A percentile compares a stretch with the other conserved stretches of the same genome.
These are phyloP conservation scores for Botryosphaeria agaves DNA, from an alignment of 2,329 filamentous ascomycete genomes.

Conservation along the genomic window DNA sequence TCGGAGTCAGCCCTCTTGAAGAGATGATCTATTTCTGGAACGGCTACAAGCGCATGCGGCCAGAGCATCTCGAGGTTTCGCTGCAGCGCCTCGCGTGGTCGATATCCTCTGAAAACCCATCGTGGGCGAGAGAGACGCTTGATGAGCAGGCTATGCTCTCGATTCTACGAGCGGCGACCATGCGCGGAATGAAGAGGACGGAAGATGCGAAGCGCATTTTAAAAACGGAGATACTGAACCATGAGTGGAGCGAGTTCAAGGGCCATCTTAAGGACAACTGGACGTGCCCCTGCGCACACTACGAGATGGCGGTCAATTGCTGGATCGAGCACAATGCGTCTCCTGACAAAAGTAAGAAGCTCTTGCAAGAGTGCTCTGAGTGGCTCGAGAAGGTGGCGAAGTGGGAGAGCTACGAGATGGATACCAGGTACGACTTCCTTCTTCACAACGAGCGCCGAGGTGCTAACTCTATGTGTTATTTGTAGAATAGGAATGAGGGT, in stretches of 20 bases:
- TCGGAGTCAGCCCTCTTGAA: conserved; percentile 63
- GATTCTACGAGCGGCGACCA: conserved; percentile 47
- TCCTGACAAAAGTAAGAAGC: conserved; percentile 16
- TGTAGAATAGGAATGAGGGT: conserved; percentile 52
- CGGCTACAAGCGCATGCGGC: conserved; percentile 64
- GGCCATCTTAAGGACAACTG: conserved; percentile 51
- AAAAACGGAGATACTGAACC: conserved; percentile 41
- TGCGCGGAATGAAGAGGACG: conserved; percentile 44
- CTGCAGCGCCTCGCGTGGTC: conserved; percentile 50
- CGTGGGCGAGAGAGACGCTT: conserved; percentile 32
- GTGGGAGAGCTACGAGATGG: conserved; percentile 58
- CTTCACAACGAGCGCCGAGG: neutral
- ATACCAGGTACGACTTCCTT: conserved; percentile 35
- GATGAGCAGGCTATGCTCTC: conserved; percentile 49
- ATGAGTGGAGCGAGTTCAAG: conserved; percentile 37
- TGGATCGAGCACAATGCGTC: conserved; percentile 46
- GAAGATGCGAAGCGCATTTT: conserved; percentile 50
- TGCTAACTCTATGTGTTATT: conserved; percentile 2
- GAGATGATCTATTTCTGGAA: conserved; percentile 96
- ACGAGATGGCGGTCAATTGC: conserved; percentile 68
- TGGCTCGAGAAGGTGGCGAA: conserved; percentile 49
- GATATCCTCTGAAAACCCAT: conserved; percentile 29
- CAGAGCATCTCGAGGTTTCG: conserved; percentile 44
- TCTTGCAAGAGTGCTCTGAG: conserved; percentile 42
- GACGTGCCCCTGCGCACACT: conserved; percentile 55